Evolutionary conservation across 1,284 basidiomycete genomes (phyloP), one percentile per base, ranked within the genome.

Genomic region (Malassezia sp.): DNA sequence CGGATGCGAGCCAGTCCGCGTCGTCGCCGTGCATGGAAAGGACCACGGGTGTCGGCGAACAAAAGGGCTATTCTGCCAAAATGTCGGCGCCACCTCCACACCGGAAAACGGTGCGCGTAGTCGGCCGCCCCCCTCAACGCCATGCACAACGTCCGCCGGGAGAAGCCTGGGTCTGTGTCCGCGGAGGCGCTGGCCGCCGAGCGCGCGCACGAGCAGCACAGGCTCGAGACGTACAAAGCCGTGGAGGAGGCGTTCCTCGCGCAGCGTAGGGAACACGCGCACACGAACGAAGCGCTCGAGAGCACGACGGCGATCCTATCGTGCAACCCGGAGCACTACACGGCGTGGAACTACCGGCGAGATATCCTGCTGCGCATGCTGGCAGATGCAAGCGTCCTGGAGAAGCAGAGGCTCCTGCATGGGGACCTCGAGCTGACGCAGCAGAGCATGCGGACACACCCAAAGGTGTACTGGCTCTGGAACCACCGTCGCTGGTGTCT

Each of bases 381-480:
- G 36, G 36, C 3, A 2, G 32, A 42, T n/a, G 11, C 18, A 9
- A 4, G 14, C 17, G 24, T 9, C 12, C 8, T 31, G 11, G 33
- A 40, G 20, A 32, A 15, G 18, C 28, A 22, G 20, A n/a, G n/a
- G n/a, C 35, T 61, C 22, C 37, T 70, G 15, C 47, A 59, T 17
- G 56, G 50, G n/a, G 67, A 70, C 32, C 44, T 70, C n/a, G 41
- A 41, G 17, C 35, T 70, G 18, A 65, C 66, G 7, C 57, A 58
- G 30, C 56, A 61, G 32, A 63, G 59, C n/a, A 52, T 70, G 20
- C 41, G 59, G 10, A 53, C 59, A 4, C 61, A 67, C 49, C 67
- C 67, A 3, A 70, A 70, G 34, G 67, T 70, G 9, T 70, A 70
- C 39, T 70, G 67, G 67, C 61, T 70, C 26, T 70, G 67, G 67